Conservation (phyloP, 176 grass and related monocot genomes). For the Zoysia pacifica region DNA sequence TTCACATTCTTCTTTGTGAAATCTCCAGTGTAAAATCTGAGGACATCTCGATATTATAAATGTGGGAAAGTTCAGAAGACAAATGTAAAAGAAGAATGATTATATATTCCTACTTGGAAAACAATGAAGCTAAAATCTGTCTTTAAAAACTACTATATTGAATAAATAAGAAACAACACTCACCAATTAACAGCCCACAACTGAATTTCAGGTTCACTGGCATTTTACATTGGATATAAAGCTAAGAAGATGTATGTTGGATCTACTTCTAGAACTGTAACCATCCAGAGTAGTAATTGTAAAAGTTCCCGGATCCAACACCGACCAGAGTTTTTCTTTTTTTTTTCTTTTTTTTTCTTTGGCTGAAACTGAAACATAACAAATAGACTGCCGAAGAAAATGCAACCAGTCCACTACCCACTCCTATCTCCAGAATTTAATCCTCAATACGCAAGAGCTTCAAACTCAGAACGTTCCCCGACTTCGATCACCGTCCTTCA, state of each 20-base stretch:
- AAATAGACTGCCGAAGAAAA: not conserved
- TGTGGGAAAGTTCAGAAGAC: not conserved
- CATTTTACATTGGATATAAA: not conserved
- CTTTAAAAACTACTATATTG: not conserved
- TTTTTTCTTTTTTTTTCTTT: not conserved
- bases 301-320: not conserved
- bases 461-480: not conserved
- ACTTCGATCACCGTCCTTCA: not conserved
- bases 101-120: not conserved
- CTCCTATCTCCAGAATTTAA: not conserved
- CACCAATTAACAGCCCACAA: not conserved
- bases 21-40: conserved; percentile 73
- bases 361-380: not conserved
- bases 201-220: not conserved
- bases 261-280: not conserved
- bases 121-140: not conserved
- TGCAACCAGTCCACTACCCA: not conserved
- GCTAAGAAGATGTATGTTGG: not conserved
- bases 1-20: conserved; percentile 87
- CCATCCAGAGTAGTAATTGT: not conserved
- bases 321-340: not conserved
- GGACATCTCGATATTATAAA: conserved; percentile 25
- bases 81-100: conserved; percentile 22
- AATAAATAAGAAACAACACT: not conserved
- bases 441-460: not conserved